phyloP scores from a whole-genome alignment of 2,329 filamentous ascomycete genomes.

The Davidsoniella virescens region DNA sequence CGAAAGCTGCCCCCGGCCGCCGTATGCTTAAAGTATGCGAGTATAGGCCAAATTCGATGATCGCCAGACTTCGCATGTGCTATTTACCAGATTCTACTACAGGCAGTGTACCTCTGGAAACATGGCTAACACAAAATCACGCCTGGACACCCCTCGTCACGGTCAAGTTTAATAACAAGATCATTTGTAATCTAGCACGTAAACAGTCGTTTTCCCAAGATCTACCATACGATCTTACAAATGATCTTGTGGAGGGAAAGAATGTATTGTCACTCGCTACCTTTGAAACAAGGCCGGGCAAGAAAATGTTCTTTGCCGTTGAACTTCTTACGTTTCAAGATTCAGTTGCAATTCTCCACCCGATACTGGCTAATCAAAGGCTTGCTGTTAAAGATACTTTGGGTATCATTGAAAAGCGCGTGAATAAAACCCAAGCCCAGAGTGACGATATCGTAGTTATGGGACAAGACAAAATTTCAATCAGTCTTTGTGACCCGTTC shows the following conservation, averaged over 20 bases:
- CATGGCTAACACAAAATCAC: background rate
- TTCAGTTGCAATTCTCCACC: conserved; percentile 27
- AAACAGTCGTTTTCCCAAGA: conserved; percentile 62
- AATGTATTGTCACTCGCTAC: conserved; percentile 46
- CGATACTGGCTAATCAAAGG: conserved; percentile 22
- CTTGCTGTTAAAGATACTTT: conserved; percentile 20
- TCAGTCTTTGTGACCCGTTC: conserved; percentile 54
- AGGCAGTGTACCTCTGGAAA: background rate
- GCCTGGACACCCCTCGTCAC: background rate
- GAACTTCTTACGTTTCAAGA: conserved; percentile 47
- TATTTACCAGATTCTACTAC: background rate
- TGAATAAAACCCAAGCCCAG: background rate
- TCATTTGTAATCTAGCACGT: conserved; percentile 32
- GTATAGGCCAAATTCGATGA: conserved; percentile 1
- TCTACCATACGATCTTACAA: conserved; percentile 58
- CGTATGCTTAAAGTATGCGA: conserved; percentile 2
- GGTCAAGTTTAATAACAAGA: background rate
- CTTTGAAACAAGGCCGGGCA: conserved; percentile 5
- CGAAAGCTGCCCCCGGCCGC: background rate
- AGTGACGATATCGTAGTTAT: conserved; percentile 5
- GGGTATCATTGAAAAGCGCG: background rate
- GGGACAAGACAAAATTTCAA: conserved; percentile 40
- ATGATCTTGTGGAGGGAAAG: conserved; percentile 35
- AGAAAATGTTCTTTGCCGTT: conserved; percentile 37
- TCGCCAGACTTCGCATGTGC: conserved; percentile 2